Percentiles rank a stretch among this genome's conserved stretches.
These are phyloP conservation scores for Chlamydomonas sphaeroides DNA, from an alignment of 139 green algal genomes.

Conservation along the genomic window DNA sequence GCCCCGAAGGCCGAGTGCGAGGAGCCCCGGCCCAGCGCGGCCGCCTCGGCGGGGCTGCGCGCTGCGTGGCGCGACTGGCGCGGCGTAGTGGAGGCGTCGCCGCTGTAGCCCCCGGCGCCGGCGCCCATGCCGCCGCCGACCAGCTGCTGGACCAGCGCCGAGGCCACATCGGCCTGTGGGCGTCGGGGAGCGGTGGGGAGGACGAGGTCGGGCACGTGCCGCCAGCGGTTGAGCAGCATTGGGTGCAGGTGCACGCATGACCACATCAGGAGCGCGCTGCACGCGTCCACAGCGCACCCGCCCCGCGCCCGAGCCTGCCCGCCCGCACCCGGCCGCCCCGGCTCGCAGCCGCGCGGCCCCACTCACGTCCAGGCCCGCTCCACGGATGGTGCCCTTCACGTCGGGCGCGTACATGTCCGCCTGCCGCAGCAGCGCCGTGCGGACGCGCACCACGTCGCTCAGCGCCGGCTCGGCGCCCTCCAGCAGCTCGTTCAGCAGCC, in stretches of 20 bases:
- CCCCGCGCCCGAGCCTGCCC: too few species aligned
- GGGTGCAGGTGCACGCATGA: neutral
- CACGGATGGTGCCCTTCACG: neutral
- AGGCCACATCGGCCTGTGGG: slow-evolving; percentile 16
- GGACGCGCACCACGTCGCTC: neutral
- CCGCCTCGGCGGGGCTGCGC: neutral
- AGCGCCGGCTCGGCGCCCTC: neutral
- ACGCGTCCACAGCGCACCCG: neutral
- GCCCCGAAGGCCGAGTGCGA: neutral
- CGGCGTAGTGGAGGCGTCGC: neutral
- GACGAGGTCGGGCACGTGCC: neutral
- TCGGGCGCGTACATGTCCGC: neutral
- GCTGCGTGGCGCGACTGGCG: too few species aligned
- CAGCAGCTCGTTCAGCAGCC: neutral
- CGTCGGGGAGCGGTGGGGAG: neutral
- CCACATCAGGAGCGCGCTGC: too few species aligned
- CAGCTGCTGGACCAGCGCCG: slow-evolving; percentile 25
- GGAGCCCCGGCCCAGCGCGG: neutral
- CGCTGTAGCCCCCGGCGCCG: neutral
- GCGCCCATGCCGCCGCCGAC: neutral
- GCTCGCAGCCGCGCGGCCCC: too few species aligned
- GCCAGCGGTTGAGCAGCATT: neutral
- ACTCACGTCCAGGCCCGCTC: neutral
- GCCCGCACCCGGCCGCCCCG: neutral
- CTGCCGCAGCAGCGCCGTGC: neutral